Evolutionary conservation across 768 basidiomycete genomes (phyloP).

Genomic region (Cystofilobasidium macerans): DNA sequence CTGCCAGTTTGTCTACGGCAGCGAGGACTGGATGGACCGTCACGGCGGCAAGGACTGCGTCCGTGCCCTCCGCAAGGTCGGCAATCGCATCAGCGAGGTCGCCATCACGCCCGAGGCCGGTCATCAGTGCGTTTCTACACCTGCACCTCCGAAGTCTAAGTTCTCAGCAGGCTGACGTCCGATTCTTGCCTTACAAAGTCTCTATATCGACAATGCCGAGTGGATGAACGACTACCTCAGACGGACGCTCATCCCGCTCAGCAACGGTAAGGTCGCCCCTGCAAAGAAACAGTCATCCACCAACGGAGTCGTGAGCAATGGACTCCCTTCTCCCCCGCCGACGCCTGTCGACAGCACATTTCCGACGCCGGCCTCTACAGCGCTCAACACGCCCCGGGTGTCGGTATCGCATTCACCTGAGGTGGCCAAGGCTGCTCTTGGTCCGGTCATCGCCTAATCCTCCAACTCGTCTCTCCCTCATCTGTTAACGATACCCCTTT

Average conservation of each 20-base stretch:
- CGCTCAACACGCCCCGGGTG: neutral
- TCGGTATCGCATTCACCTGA: neutral
- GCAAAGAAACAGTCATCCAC: no score
- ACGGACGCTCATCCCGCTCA: neutral
- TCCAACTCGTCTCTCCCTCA: no score
- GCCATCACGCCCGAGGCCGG: constrained; percentile 15
- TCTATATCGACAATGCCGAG: constrained; percentile 17
- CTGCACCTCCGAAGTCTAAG: no score
- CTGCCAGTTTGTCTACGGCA: constrained; percentile 12
- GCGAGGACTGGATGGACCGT: constrained; percentile 19
- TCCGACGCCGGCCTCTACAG: neutral
- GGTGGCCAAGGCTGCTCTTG: no score
- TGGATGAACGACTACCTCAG: neutral
- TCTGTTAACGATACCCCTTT: no score
- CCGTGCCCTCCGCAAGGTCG: constrained; percentile 3
- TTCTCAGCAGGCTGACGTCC: neutral
- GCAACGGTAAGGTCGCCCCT: neutral
- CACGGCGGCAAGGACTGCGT: constrained; percentile 18
- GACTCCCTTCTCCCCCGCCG: neutral
- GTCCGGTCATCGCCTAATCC: no score
- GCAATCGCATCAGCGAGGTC: constrained; percentile 10
- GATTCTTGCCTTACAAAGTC: neutral
- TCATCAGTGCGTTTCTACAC: constrained; percentile 13
- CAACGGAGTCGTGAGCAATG: no score
- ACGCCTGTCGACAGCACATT: neutral